These are phyloP conservation scores for Mytilinidion resinicola DNA, from an alignment of 495 filamentous ascomycete species.

Conservation along the genomic window DNA sequence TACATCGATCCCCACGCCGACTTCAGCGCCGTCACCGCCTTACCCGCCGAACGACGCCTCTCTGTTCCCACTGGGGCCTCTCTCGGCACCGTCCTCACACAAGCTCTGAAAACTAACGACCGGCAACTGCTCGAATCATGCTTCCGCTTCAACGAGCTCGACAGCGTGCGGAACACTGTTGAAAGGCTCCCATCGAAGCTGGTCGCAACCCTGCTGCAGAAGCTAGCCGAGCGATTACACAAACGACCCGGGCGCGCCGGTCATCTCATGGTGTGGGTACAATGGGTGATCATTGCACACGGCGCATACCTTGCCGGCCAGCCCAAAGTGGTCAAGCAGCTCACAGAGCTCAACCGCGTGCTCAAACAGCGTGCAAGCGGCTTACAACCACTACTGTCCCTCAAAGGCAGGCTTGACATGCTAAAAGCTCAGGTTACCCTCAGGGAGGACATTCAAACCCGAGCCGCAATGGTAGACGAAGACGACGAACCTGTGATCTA, in stretches of 20 bases:
- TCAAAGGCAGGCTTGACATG: slow-evolving; percentile 92
- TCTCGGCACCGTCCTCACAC: slow-evolving; percentile 80
- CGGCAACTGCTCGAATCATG: slow-evolving; percentile 81
- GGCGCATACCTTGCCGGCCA: slow-evolving; percentile 84
- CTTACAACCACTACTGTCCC: slow-evolving; percentile 71
- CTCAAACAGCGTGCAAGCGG: slow-evolving; percentile 78
- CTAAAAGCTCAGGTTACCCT: slow-evolving; percentile 78
- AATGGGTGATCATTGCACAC: slow-evolving; percentile 92
- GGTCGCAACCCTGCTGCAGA: slow-evolving; percentile 68
- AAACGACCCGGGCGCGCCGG: slow-evolving; percentile 82
- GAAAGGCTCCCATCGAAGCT: slow-evolving; percentile 80
- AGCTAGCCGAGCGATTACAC: slow-evolving; percentile 80
- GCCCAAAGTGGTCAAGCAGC: slow-evolving; percentile 66
- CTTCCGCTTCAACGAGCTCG: slow-evolving; percentile 67
- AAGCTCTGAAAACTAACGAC: slow-evolving; percentile 90
- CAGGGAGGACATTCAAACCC: slow-evolving; percentile 54
- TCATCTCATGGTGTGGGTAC: slow-evolving; percentile 89
- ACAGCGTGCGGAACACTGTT: slow-evolving; percentile 77
- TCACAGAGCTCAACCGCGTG: slow-evolving; percentile 71
- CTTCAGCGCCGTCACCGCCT: slow-evolving; percentile 36
- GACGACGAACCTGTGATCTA: slow-evolving; percentile 78
- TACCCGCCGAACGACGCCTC: slow-evolving; percentile 16
- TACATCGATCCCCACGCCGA: slow-evolving; percentile 42
- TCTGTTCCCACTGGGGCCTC: slow-evolving; percentile 62
- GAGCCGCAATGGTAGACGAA: slow-evolving; percentile 46